Evolutionary conservation across 352 stramenopile genomes (phyloP).

Genomic region (Heterotrichella gracilis): DNA sequence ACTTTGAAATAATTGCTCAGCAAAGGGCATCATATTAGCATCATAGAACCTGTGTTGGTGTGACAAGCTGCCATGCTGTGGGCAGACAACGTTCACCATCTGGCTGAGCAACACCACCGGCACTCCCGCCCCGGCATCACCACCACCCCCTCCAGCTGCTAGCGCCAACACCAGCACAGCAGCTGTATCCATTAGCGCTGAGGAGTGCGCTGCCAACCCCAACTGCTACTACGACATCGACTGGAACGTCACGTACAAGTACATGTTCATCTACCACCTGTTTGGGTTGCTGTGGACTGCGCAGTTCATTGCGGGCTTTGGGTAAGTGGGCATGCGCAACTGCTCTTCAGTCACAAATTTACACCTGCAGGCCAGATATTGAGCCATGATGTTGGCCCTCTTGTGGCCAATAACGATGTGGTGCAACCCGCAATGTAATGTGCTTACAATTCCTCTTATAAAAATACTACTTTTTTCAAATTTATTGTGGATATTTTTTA

Average conservation of each 20-base stretch:
- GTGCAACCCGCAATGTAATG: neutral
- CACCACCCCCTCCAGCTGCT: no score
- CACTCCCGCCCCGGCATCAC: no score
- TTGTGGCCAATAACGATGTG: neutral
- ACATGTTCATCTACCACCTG: slow-evolving; percentile 39
- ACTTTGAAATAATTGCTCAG: no score
- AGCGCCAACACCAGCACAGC: no score
- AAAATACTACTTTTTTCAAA: neutral
- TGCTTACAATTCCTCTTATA: neutral
- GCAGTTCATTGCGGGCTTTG: slow-evolving; percentile 34
- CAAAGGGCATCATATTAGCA: no score
- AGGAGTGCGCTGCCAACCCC: no score
- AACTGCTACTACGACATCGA: slow-evolving; percentile 13
- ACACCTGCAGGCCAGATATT: slow-evolving; percentile 20
- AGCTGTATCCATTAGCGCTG: no score
- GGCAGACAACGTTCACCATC: no score
- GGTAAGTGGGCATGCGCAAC: slow-evolving; percentile 32
- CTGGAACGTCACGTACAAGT: slow-evolving; percentile 25
- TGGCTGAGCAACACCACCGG: no score
- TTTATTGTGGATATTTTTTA: no score
- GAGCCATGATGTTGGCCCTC: neutral
- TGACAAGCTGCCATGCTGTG: no score
- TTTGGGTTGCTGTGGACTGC: slow-evolving; percentile 36
- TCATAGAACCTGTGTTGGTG: no score
- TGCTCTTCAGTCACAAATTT: slow-evolving; percentile 43